Base-by-base conservation (phyloP, 2,329 filamentous ascomycete genomes). In the Davidsoniella australis region DNA sequence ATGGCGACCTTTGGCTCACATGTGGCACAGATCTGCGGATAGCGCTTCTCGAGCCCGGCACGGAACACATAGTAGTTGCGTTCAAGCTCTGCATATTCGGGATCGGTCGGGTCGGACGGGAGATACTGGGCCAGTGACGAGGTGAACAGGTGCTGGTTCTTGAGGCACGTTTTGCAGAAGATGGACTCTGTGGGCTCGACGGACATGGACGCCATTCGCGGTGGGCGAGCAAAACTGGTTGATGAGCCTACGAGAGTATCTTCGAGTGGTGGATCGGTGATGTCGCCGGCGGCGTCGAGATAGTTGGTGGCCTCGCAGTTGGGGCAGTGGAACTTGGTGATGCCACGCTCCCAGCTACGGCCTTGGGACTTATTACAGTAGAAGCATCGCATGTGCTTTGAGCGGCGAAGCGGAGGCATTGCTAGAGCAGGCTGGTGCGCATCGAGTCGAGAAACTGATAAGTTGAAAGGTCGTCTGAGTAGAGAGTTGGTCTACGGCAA, bases 231-330 rank as follows among this genome's bases (percentile, higher is more conserved):
- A 44, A 51, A 51, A 24, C 45, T 44, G 56, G 52, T 52, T 36
- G 67, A 56, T 16, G 43, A 37, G 8, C 43, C 42, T 2, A 63
- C 62, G 44, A 66, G 65, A n/a, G 70, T 73, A 52, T 75, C 75
- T 17, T 72, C 66, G 20, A 79, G 70, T 2, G 85, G 87, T 23
- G 88, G 85, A 63, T 98, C 89, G 50, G 85, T 82, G 56, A 96
- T 91, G 46, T 93, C 79, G 58, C 89, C 89, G 61, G 85, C 87
- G 68, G 89, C 73, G 61, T 98, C 91, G 29, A 95, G 70, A 66
- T 85, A 84, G 64, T 96, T 98, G 52, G 81, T 78, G 16, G 88
- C 84, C 58, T 91, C 84, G 68, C 91, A 98, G 54, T 74, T 68
- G 17, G 73, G 66, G 64, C 87, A 94, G 42, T 78, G 69, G 65